Base-by-base conservation (phyloP, 2,329 filamentous ascomycete genomes). In the Beauveria sp. region DNA sequence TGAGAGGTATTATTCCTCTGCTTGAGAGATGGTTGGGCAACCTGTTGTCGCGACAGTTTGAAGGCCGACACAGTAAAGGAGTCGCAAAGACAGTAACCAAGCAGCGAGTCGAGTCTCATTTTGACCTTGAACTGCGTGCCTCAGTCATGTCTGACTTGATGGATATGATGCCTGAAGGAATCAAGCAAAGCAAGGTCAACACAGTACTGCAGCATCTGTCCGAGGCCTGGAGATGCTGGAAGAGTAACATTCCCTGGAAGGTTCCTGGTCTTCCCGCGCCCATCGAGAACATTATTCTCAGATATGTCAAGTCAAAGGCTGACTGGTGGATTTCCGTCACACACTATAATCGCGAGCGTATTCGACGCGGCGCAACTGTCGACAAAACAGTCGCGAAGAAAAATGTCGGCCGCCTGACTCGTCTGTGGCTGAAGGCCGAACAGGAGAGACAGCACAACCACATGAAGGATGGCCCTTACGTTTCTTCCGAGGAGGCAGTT, bases 161-260 rank as follows among this genome's bases (percentile, higher is more conserved):
- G 90, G 95, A 99, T 71, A 99, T 99, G 96, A 99, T 99, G 95
- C 95, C 95, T 0, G 96, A 99, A 73, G 95, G 95, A 67, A 98
- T 99, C 78, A 97, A 97, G 75, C 95, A 99, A 73, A 99, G 95
- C 79, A 99, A 99, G 78, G 92, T 99, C 74, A 96, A 99, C 75
- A 96, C 93, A 1, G 93, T 99, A 50, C 79, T 99, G 59, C 95
- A 98, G 71, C 96, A 99, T 81, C 78, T 99, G 47, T 98, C 93
- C 0, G 95, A 99, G 78, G 95, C 95, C 16, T 99, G 95, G 95
- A 86, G 95, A 78, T 99, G 95, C 79, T 99, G 95, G 95, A 99
- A 99, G 87, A 97, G 93, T 77, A 99, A 99, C 71, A 99, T 99
- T 67, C 95, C 95, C 0, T 99, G 95, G 95, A 99, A 99, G 79